A percentile compares a stretch with the other conserved stretches of the same genome.
phyloP scores from a whole-genome alignment of 164 flowering plant species.

The Chimonanthus praecox region DNA sequence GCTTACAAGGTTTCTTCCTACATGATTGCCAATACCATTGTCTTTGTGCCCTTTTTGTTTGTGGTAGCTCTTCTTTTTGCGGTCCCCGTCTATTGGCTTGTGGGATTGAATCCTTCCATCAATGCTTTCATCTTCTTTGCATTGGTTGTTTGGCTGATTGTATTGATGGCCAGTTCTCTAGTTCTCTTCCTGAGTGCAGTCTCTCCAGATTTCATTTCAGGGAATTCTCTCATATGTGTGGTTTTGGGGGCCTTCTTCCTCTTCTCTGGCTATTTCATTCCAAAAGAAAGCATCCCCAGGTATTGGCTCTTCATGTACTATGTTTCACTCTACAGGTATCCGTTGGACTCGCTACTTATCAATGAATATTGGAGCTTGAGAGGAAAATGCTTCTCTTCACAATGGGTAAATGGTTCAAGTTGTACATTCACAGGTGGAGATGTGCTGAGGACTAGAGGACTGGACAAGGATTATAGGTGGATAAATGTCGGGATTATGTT shows the following conservation, averaged over 20 bases:
- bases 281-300: slow-evolving; percentile 77
- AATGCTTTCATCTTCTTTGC: slow-evolving; percentile 62
- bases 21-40: slow-evolving; percentile 77
- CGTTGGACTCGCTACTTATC: slow-evolving; percentile 60
- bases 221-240: slow-evolving; percentile 79
- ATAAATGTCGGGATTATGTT: slow-evolving; percentile 82
- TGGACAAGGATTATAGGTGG: slow-evolving; percentile 72
- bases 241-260: slow-evolving; percentile 89
- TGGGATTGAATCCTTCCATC: slow-evolving; percentile 75
- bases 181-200: slow-evolving; percentile 83
- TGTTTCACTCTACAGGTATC: slow-evolving; percentile 76
- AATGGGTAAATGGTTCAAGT: slow-evolving; percentile 3
- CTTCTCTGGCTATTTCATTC: slow-evolving; percentile 96
- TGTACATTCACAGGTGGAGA: slow-evolving; percentile 67
- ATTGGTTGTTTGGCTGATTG: slow-evolving; percentile 78
- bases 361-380: slow-evolving; percentile 79
- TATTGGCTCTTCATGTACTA: slow-evolving; percentile 96
- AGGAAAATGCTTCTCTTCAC: slow-evolving; percentile 48
- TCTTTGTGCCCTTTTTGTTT: slow-evolving; percentile 75
- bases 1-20: slow-evolving; percentile 83
- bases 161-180: slow-evolving; percentile 84
- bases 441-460: slow-evolving; percentile 65
- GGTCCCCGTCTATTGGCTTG: slow-evolving; percentile 80
- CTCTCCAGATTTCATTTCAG: slow-evolving; percentile 80
- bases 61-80: slow-evolving; percentile 67